Conservation (phyloP, 495 filamentous ascomycete genomes). For the Staphylotrichum tortipilum region DNA sequence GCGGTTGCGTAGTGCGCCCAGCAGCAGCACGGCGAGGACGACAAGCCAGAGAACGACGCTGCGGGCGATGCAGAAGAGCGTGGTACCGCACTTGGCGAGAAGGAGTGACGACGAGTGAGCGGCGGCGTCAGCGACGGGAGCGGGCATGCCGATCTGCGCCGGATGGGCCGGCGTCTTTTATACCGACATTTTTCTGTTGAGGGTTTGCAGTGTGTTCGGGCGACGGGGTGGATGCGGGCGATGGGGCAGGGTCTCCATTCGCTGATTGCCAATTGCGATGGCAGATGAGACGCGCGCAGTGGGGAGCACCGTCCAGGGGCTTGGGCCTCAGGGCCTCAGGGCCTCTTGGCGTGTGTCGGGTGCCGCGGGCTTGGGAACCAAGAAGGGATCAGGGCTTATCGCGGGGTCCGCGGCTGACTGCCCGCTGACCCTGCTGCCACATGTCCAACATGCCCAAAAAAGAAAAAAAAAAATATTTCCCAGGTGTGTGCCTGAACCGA, state of each 20-base stretch:
- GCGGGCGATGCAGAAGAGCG: conserved; percentile 32
- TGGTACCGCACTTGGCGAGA: conserved; percentile 29
- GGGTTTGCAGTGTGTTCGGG: no score
- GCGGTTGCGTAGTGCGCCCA: conserved; percentile 22
- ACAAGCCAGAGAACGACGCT: conserved; percentile 33
- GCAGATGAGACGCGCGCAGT: no score
- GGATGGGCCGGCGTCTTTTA: neutral
- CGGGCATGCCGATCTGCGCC: conserved; percentile 13
- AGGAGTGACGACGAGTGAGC: conserved; percentile 8
- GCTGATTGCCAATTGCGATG: no score
- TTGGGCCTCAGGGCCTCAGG: neutral
- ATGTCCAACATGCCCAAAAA: no score
- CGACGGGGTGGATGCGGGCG: no score
- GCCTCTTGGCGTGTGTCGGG: neutral
- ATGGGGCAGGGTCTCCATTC: no score
- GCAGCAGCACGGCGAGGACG: conserved; percentile 25
- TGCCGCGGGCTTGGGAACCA: neutral
- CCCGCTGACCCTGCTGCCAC: no score
- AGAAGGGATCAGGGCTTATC: neutral
- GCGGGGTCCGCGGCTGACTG: no score
- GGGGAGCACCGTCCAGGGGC: no score
- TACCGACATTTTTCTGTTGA: conserved; percentile 6
- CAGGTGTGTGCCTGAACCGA: no score
- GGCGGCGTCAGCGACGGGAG: conserved; percentile 2
- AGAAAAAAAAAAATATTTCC: no score